Percentiles rank a stretch among this genome's conserved stretches.
Conservation (phyloP, 23 red algal genomes). For the Pyropia haitanensis region DNA sequence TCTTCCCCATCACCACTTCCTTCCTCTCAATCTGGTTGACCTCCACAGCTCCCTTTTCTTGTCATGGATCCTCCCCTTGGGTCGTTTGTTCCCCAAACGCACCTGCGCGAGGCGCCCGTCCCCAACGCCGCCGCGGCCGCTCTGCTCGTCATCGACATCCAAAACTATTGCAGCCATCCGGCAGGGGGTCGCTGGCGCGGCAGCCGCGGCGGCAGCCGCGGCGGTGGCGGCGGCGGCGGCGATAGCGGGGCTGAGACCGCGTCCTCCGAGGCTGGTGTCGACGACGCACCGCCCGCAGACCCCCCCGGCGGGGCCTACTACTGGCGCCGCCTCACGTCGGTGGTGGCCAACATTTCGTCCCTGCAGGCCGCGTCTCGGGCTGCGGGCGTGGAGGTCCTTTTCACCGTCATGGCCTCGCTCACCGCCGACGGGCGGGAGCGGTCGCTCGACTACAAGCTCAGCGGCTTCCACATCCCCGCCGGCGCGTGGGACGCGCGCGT, state of each 20-base stretch:
- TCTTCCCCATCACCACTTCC: too few species aligned
- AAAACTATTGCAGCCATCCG: neutral
- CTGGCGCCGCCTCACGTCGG: neutral
- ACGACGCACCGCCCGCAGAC: neutral
- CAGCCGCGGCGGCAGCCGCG: neutral
- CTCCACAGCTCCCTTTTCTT: too few species aligned
- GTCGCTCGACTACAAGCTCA: constrained; percentile 4
- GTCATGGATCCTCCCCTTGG: too few species aligned
- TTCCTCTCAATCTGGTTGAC: too few species aligned
- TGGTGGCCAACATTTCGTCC: neutral
- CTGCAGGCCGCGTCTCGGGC: neutral
- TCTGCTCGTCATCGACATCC: neutral
- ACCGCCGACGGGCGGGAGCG: neutral
- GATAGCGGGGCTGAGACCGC: neutral
- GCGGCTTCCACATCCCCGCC: constrained; percentile 1
- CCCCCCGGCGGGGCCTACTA: neutral
- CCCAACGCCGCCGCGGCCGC: neutral
- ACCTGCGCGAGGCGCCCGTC: too few species aligned
- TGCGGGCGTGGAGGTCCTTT: neutral
- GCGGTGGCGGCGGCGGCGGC: neutral
- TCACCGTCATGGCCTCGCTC: neutral
- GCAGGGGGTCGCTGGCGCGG: too few species aligned
- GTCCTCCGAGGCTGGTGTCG: too few species aligned
- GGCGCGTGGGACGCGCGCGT: neutral
- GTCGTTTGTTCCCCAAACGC: too few species aligned